A percentile compares a stretch with the other conserved stretches of the same genome.
Conservation (phyloP, 208 protist species). For the Trypanosoma mega region DNA sequence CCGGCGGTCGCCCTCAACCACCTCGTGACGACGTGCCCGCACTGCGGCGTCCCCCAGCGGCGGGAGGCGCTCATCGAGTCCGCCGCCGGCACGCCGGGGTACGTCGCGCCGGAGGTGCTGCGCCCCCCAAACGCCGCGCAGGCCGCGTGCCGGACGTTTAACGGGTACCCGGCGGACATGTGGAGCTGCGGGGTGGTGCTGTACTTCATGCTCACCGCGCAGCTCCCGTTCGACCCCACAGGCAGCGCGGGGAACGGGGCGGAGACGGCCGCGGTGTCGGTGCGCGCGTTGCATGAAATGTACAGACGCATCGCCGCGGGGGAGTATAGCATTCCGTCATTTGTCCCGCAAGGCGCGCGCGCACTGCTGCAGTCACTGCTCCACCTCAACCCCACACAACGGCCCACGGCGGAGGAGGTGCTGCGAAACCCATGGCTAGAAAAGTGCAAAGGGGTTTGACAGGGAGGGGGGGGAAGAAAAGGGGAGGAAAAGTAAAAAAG, state of each 20-base stretch:
- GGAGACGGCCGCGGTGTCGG: constrained; percentile 12
- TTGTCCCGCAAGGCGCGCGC: constrained; percentile 34
- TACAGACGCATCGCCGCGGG: constrained; percentile 48
- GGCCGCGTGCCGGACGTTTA: constrained; percentile 49
- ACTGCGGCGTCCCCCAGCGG: constrained; percentile 42
- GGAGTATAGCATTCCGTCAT: constrained; percentile 52
- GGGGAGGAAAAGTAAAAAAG: too few species aligned
- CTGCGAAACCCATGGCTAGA: constrained; percentile 42
- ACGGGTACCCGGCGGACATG: constrained; percentile 90
- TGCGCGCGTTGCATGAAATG: constrained; percentile 40
- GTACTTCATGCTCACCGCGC: constrained; percentile 88
- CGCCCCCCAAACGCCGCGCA: too few species aligned
- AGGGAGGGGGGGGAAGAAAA: too few species aligned
- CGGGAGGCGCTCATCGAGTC: constrained; percentile 52
- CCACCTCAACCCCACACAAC: constrained; percentile 30
- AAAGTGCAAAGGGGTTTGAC: constrained; percentile 3
- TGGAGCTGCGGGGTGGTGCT: constrained; percentile 93
- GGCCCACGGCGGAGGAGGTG: constrained; percentile 37
- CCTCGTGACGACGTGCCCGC: constrained; percentile 39
- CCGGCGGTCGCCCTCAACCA: constrained; percentile 25
- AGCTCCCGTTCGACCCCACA: constrained; percentile 78
- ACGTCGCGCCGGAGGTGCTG: constrained; percentile 86
- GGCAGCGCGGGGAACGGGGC: neutral
- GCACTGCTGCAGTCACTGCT: constrained; percentile 49
- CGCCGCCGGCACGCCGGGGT: constrained; percentile 62